Conservation (phyloP, 2,329 filamentous ascomycete species). For the Huntiella savannae region DNA sequence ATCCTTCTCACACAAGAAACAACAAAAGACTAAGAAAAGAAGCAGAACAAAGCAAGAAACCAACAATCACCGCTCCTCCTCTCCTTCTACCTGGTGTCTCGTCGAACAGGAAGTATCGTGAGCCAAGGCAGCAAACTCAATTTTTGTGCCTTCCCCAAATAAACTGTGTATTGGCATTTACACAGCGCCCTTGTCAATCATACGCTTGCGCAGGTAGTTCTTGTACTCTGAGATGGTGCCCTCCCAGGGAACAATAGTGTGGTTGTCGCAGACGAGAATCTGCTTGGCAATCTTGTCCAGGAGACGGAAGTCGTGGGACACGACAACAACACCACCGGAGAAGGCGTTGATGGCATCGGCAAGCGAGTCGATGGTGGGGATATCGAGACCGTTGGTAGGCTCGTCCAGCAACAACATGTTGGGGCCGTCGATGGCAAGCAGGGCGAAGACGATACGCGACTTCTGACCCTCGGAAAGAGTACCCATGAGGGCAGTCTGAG, state of each 20-base stretch:
- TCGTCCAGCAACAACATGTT: slow-evolving; percentile 98
- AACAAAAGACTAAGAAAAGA: too few species aligned
- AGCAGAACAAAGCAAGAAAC: too few species aligned
- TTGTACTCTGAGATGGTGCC: slow-evolving; percentile 89
- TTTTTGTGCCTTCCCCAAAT: too few species aligned
- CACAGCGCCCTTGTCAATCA: slow-evolving; percentile 73
- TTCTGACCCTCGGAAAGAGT: slow-evolving; percentile 96
- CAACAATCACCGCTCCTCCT: too few species aligned
- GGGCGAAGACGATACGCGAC: slow-evolving; percentile 91
- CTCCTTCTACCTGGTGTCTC: too few species aligned
- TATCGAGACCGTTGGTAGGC: slow-evolving; percentile 98
- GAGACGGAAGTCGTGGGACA: slow-evolving; percentile 96
- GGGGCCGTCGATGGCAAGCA: slow-evolving; percentile 83
- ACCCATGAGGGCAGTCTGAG: slow-evolving; percentile 93
- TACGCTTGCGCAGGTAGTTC: slow-evolving; percentile 98
- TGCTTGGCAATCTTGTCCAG: slow-evolving; percentile 99
- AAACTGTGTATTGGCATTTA: slow-evolving; percentile 23
- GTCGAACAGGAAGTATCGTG: too few species aligned
- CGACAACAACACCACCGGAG: slow-evolving; percentile 89
- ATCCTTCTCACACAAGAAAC: too few species aligned
- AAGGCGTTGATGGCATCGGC: slow-evolving; percentile 96
- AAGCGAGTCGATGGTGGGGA: slow-evolving; percentile 92
- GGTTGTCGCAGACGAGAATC: slow-evolving; percentile 98
- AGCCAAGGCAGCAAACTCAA: too few species aligned
- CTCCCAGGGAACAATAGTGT: slow-evolving; percentile 77